Base-by-base conservation (phyloP, 306 rosid genomes). In the Myrica gale region DNA sequence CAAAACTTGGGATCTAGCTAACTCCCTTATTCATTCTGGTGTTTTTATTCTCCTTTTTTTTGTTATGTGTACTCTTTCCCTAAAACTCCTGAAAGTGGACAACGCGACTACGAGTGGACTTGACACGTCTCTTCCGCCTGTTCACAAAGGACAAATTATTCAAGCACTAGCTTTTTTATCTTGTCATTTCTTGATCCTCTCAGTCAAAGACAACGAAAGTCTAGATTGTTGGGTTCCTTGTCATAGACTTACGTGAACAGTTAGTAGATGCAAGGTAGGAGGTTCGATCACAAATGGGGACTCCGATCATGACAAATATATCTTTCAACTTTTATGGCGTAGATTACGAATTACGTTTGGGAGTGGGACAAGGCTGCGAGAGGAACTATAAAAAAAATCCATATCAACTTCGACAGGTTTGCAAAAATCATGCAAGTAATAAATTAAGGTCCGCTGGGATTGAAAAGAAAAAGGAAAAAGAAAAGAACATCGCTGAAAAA, bases 201-300 rank as follows among this genome's bases (percentile, higher is more conserved):
- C 12, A 74, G 55, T 74, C 77, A 61, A 7, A 32, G 50, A 61
- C 60, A 65, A 26, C 11, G n/a, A 60, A 74, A 7, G 16, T 65
- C 51, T 47, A 37, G 48, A 43, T 32, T 15, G 20, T 68, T 4
- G 17, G 62, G 44, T 42, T 42, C 67, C 20, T 47, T 32, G 68
- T 47, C 47, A n/a, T 47, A 41, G 48, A 42, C 69, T 65, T 41
- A 21, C 48, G 48, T 8, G 48, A 5, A 16, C 15, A 57, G 4
- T 21, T 32, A 9, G 68, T 5, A 61, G 68, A 37, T 61, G 43
- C 1, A 55, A 19, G 26, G 61, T 4, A 61, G 16, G 44, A 61
- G 45, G 32, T 26, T 26, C 32, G 15, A 61, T 61, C 44, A 6
- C 16, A 9, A 61, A 7, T 61, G 19, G 45, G 66, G 7, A 23